These are phyloP conservation scores for Trichoderma asperellum DNA, from an alignment of 2,329 filamentous ascomycete species.

Conservation along the genomic window DNA sequence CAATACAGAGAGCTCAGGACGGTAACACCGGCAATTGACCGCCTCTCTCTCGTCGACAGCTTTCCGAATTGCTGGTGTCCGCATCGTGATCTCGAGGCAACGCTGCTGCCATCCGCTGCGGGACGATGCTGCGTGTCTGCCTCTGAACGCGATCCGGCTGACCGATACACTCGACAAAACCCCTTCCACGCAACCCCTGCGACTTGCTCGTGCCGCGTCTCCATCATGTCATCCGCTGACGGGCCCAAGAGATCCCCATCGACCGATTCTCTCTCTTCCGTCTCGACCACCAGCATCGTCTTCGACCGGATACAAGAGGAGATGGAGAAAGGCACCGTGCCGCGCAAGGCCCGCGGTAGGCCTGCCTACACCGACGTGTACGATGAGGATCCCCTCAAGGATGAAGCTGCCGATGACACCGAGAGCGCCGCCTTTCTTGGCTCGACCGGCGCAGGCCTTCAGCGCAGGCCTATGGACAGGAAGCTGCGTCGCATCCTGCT, in stretches of 20 bases:
- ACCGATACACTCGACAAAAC: background rate
- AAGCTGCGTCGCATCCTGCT: conserved; percentile 66
- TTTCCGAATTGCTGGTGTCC: background rate
- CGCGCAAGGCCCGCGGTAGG: conserved; percentile 31
- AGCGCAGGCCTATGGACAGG: conserved; percentile 64
- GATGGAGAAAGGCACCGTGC: conserved; percentile 40
- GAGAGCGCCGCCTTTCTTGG: conserved; percentile 60
- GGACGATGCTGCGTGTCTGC: conserved; percentile 6
- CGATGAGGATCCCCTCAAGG: conserved; percentile 43
- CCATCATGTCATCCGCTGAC: conserved; percentile 9
- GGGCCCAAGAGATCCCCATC: conserved; percentile 42
- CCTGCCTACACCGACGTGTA: conserved; percentile 43
- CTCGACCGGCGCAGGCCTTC: conserved; percentile 38
- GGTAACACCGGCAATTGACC: conserved; percentile 11
- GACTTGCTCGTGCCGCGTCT: background rate
- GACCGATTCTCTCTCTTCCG: conserved; percentile 68
- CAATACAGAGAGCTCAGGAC: background rate
- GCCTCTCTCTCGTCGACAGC: background rate
- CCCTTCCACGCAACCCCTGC: conserved; percentile 8
- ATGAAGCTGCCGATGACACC: conserved; percentile 39
- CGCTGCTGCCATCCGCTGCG: background rate
- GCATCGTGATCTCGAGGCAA: background rate
- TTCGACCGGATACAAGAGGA: conserved; percentile 74
- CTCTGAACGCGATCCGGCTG: conserved; percentile 4
- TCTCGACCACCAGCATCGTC: conserved; percentile 81